A percentile compares a stretch with the other conserved stretches of the same genome.
Conservation (phyloP, 2,329 filamentous ascomycete species). For the Ophiostoma himal-ulmi region DNA sequence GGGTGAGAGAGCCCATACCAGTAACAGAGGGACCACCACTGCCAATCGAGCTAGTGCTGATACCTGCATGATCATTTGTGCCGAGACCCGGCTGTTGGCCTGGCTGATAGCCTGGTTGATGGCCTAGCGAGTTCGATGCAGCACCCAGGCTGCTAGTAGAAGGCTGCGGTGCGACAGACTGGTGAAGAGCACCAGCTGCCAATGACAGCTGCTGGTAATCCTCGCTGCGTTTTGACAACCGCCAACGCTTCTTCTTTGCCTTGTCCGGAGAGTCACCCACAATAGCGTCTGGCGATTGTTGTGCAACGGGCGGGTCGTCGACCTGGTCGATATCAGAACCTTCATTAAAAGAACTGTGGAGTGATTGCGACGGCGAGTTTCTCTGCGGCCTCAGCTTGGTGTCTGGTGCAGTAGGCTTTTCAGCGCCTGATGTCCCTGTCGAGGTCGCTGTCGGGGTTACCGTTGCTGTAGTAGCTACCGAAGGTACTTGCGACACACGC, state of each 20-base stretch:
- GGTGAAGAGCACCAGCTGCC: background rate
- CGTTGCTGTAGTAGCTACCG: conserved; percentile 24
- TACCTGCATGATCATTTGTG: conserved; percentile 56
- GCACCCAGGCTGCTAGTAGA: conserved; percentile 20
- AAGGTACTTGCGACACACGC: conserved; percentile 42
- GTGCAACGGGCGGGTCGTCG: conserved; percentile 47
- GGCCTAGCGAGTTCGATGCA: conserved; percentile 34
- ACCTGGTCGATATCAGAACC: conserved; percentile 71
- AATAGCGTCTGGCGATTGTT: conserved; percentile 20
- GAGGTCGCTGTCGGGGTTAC: conserved; percentile 24
- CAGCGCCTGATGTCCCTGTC: conserved; percentile 27
- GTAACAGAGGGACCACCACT: conserved; percentile 43
- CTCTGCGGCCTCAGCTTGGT: conserved; percentile 52
- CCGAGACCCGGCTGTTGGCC: conserved; percentile 44
- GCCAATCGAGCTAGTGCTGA: conserved; percentile 62
- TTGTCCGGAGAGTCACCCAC: conserved; percentile 45
- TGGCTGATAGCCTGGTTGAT: conserved; percentile 33
- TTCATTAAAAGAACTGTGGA: conserved; percentile 73
- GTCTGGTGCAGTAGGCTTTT: background rate
- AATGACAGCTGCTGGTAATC: conserved; percentile 34
- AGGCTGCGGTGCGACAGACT: conserved; percentile 16
- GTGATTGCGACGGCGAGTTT: conserved; percentile 68
- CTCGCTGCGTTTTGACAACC: conserved; percentile 63
- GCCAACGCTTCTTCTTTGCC: conserved; percentile 65
- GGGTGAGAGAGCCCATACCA: conserved; percentile 39